phyloP scores from a whole-genome alignment of 495 filamentous ascomycete species.

The Penicillium nucicola region DNA sequence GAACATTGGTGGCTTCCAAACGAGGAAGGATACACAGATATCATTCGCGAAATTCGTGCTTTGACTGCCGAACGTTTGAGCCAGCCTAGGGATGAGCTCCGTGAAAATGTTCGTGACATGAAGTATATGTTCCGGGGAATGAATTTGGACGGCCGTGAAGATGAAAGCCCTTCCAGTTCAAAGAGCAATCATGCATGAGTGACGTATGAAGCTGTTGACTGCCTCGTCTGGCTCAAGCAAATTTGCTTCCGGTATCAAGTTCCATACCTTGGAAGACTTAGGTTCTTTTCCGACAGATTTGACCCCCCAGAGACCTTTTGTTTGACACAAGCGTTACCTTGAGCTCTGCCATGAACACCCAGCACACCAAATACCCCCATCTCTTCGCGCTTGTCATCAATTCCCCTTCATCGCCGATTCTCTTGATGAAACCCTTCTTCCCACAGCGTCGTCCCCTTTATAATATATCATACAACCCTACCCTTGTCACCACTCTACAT shows the following conservation, averaged over 20 bases:
- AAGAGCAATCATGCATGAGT: constrained; percentile 6
- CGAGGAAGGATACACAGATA: constrained; percentile 66
- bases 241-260: no score
- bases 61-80: constrained; percentile 68
- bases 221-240: no score
- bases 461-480: neutral
- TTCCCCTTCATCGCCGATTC: neutral
- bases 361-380: neutral
- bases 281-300: no score
- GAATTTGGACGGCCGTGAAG: constrained; percentile 37
- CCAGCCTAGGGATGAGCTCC: constrained; percentile 60
- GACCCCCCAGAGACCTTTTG: no score
- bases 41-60: constrained; percentile 71
- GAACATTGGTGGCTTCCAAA: constrained; percentile 85
- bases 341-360: neutral
- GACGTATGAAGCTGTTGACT: neutral
- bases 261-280: no score
- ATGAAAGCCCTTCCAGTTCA: constrained; percentile 27
- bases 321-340: no score
- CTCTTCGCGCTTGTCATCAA: neutral
- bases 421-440: neutral
- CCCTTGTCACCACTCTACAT: neutral
- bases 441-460: neutral
- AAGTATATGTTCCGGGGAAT: constrained; percentile 64
- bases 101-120: constrained; percentile 70